These are phyloP conservation scores for Mycena pura DNA, from an alignment of 768 basidiomycete genomes.

Conservation along the genomic window DNA sequence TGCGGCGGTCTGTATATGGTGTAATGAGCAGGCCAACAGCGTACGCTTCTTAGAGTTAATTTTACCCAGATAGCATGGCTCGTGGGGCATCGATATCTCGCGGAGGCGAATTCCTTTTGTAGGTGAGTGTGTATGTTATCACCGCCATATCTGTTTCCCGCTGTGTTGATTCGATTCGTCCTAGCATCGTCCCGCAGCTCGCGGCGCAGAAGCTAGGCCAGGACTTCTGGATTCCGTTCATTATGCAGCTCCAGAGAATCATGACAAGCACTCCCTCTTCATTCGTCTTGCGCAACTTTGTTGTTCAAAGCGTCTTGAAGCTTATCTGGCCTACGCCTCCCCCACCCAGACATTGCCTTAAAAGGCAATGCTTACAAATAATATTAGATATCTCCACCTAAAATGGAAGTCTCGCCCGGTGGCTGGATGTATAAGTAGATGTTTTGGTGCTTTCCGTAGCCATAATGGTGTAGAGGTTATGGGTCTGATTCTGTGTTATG, in stretches of 20 bases:
- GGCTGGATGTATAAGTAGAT: too few species aligned
- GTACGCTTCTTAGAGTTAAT: slow-evolving; percentile 3
- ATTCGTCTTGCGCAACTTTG: background rate
- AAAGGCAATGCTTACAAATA: too few species aligned
- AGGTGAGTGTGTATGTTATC: too few species aligned
- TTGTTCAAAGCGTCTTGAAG: slow-evolving; percentile 12
- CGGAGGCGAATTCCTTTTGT: slow-evolving; percentile 7
- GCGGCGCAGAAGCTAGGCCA: slow-evolving; percentile 8
- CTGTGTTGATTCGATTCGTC: too few species aligned
- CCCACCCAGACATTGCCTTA: too few species aligned
- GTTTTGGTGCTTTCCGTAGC: too few species aligned
- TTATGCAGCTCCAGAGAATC: background rate
- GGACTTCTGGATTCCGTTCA: slow-evolving; percentile 18
- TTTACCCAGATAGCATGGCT: slow-evolving; percentile 4
- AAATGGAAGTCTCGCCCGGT: too few species aligned
- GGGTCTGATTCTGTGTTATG: too few species aligned
- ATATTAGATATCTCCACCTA: too few species aligned
- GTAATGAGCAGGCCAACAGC: background rate
- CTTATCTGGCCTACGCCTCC: too few species aligned
- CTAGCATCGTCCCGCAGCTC: slow-evolving; percentile 20
- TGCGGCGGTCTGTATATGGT: slow-evolving; percentile 11
- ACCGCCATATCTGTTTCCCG: too few species aligned
- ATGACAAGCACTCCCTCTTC: background rate
- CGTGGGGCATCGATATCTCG: background rate
- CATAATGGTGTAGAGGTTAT: too few species aligned